Evolutionary conservation across 2,329 filamentous ascomycete genomes (phyloP).

Genomic region (Stemphylium beticola): DNA sequence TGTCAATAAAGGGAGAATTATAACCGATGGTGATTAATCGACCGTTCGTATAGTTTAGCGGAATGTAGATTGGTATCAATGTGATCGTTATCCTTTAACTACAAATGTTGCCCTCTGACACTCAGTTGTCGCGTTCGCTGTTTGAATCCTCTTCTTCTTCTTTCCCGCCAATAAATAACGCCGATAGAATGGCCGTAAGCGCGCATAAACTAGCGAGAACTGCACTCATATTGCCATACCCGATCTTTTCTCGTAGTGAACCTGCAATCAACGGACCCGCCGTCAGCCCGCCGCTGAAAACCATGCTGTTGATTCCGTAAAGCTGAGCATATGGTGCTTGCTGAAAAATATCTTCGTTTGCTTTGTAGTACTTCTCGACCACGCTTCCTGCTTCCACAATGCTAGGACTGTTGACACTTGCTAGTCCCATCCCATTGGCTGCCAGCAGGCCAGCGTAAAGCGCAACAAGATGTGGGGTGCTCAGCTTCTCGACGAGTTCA

Average conservation of each 20-base stretch:
- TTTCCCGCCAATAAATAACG: slow-evolving; percentile 52
- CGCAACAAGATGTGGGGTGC: slow-evolving; percentile 45
- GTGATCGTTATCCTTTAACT: too few species aligned
- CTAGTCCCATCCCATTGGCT: slow-evolving; percentile 60
- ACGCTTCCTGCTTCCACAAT: slow-evolving; percentile 65
- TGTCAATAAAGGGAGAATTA: too few species aligned
- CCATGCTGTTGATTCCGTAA: slow-evolving; percentile 69
- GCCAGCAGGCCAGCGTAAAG: slow-evolving; percentile 56
- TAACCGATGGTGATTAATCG: too few species aligned
- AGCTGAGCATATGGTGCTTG: slow-evolving; percentile 69
- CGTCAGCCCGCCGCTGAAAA: slow-evolving; percentile 65
- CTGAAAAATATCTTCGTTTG: slow-evolving; percentile 62
- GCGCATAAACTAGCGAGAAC: slow-evolving; percentile 56
- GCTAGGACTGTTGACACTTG: slow-evolving; percentile 60
- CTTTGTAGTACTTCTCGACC: slow-evolving; percentile 61
- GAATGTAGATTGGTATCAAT: too few species aligned
- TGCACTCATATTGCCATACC: slow-evolving; percentile 65
- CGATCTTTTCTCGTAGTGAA: slow-evolving; percentile 56
- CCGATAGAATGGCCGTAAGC: slow-evolving; percentile 53
- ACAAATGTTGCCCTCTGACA: not conserved
- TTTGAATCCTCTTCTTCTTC: not conserved
- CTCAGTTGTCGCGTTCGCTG: not conserved
- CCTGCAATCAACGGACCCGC: slow-evolving; percentile 66
- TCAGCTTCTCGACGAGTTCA: slow-evolving; percentile 22
- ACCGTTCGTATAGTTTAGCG: too few species aligned